Conservation (phyloP, 169 alveolate genomes). For the Amoebophrya sp. region DNA sequence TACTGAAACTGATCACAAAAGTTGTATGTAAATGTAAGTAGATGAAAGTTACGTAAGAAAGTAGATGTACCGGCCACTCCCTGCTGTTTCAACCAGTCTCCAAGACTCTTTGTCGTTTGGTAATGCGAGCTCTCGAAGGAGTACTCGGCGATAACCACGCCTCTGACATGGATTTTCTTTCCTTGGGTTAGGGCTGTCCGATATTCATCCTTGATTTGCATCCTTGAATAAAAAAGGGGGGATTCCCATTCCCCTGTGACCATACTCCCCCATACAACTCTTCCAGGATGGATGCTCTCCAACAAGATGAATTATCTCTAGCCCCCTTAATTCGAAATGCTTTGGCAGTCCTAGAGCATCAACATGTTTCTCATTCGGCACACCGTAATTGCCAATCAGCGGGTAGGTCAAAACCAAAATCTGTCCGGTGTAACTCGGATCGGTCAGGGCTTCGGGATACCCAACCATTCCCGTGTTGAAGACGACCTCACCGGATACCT, state of each 20-base stretch:
- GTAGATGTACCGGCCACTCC: constrained; percentile 40
- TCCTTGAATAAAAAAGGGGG: too few species aligned
- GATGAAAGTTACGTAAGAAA: not conserved
- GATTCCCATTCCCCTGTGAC: too few species aligned
- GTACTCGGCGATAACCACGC: constrained; percentile 69
- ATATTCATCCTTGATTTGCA: too few species aligned
- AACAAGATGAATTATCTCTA: too few species aligned
- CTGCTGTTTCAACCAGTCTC: constrained; percentile 55
- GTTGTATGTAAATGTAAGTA: too few species aligned
- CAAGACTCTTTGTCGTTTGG: constrained; percentile 52
- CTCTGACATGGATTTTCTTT: constrained; percentile 56
- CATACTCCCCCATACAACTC: too few species aligned
- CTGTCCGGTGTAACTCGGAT: constrained; percentile 75
- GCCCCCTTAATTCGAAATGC: too few species aligned
- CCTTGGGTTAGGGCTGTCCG: too few species aligned
- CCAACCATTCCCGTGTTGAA: constrained; percentile 78
- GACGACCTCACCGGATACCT: constrained; percentile 69
- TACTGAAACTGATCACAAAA: too few species aligned
- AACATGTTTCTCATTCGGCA: constrained; percentile 62
- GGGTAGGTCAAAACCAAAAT: constrained; percentile 71
- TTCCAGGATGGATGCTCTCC: too few species aligned
- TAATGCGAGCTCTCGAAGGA: constrained; percentile 58
- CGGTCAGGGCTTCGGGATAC: constrained; percentile 77
- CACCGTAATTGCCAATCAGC: constrained; percentile 74
- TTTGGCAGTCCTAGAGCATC: constrained; percentile 37